Conservation (phyloP, 495 filamentous ascomycete genomes). For the Penicillium waksmanii region DNA sequence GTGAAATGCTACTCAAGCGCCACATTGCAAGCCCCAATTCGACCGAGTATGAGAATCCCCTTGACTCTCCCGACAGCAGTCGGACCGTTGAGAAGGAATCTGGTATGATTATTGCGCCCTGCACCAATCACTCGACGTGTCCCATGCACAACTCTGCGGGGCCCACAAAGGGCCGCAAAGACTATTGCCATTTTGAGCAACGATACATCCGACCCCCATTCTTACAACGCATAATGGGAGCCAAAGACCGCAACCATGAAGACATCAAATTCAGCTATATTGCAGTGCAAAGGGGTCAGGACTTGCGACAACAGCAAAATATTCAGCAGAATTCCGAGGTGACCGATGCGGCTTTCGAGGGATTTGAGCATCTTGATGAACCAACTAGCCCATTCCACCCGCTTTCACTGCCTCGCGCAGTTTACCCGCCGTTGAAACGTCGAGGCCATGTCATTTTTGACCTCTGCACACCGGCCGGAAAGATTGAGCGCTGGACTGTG, state of each 20-base stretch:
- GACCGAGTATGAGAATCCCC: slow-evolving; percentile 44
- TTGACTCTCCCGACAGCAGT: slow-evolving; percentile 40
- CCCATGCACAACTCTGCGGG: slow-evolving; percentile 83
- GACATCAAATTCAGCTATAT: slow-evolving; percentile 89
- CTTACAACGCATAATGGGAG: slow-evolving; percentile 76
- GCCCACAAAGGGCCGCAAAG: slow-evolving; percentile 69
- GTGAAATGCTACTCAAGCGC: slow-evolving; percentile 73
- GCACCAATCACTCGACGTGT: slow-evolving; percentile 86
- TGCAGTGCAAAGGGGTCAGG: slow-evolving; percentile 77
- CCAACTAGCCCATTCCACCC: slow-evolving; percentile 47
- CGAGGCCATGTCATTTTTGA: slow-evolving; percentile 87
- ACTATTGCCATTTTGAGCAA: slow-evolving; percentile 90
- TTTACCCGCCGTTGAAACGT: slow-evolving; percentile 83
- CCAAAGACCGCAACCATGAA: slow-evolving; percentile 77
- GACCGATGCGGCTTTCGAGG: slow-evolving; percentile 55
- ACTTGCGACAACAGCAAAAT: slow-evolving; percentile 45
- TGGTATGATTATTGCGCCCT: slow-evolving; percentile 94
- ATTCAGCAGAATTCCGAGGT: slow-evolving; percentile 48
- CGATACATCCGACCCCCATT: slow-evolving; percentile 83
- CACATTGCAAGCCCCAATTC: slow-evolving; percentile 71
- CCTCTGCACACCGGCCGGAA: slow-evolving; percentile 82
- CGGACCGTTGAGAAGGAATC: slow-evolving; percentile 59
- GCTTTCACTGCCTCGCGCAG: slow-evolving; percentile 73
- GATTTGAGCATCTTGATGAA: slow-evolving; percentile 44
- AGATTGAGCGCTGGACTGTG: slow-evolving; percentile 93